Evolutionary conservation across 768 basidiomycete species (phyloP), one percentile per base, ranked within the genome.

Genomic region (Mycena sanguinolenta): DNA sequence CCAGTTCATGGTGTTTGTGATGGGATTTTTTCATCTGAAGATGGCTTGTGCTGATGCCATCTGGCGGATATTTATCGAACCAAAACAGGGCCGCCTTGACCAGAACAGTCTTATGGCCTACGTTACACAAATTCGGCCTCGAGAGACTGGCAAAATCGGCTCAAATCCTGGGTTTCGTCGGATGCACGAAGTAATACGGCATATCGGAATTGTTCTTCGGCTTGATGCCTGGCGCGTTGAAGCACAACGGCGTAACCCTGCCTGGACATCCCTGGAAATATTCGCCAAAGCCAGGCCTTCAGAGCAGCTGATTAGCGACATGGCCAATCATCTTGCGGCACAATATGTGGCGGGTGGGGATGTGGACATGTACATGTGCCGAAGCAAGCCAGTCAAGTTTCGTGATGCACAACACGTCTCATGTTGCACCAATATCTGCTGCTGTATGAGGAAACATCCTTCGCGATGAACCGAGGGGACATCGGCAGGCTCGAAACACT

Each of bases 401-500:
- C 67, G 77, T 6, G 81, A 82, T 53, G 17, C 75, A 36, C 73
- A 77, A 13, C 69, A 65, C 14, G 78, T 0, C 30, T 78, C 30
- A 54, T 80, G 0, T 25, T 70, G 0, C 74, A 82, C n/a, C 71
- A 78, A 12, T 80, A 82, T 39, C 52, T 78, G 0, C 25, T 82
- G 5, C 75, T 83, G 0, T 83, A 84, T 53, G 75, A 80, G 27
- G 82, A 82, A 28, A 32, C 82, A 0, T 69, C 73, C 0, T 70
- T 77, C 50, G 72, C 74, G 1, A 79, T 79, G 75, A 81, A 79
- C 32, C 1, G 1, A 0, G 73, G 78, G 0, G 79, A 80, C 39
- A 77, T 81, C 28, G 76, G 76, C 65, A 28, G 65, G 0, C 58
- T 79, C 0, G 75, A 80, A 25, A 67, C 46, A 0, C 70, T 46